These are phyloP conservation scores for Leccinum boreale DNA, from an alignment of 768 basidiomycete species.

Conservation along the genomic window DNA sequence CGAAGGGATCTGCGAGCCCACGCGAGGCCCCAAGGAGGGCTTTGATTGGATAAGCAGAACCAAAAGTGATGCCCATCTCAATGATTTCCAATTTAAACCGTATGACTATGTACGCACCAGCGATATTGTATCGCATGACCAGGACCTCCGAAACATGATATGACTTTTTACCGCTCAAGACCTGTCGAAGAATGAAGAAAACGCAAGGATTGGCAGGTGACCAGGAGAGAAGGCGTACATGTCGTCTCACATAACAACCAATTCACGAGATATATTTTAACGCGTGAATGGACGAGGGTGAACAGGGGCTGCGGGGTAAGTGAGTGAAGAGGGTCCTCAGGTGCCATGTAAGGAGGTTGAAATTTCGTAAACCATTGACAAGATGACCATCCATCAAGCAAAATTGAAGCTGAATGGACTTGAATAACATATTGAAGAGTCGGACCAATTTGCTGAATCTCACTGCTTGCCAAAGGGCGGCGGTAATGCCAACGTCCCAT, in stretches of 20 bases:
- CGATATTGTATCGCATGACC: too few species aligned
- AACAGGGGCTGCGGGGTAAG: slow-evolving; percentile 9
- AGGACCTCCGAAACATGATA: slow-evolving; percentile 9
- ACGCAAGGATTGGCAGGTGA: background rate
- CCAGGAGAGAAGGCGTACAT: background rate
- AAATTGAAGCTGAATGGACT: slow-evolving; percentile 13
- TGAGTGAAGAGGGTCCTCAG: slow-evolving; percentile 11
- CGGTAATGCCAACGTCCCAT: slow-evolving; percentile 34
- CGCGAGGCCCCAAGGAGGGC: too few species aligned
- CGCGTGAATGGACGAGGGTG: background rate
- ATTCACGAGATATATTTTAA: background rate
- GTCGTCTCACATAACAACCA: background rate
- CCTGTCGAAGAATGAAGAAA: slow-evolving; percentile 1
- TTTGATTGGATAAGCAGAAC: too few species aligned
- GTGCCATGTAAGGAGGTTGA: slow-evolving; percentile 11
- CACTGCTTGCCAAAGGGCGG: slow-evolving; percentile 23
- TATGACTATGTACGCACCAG: too few species aligned
- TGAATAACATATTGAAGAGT: slow-evolving; percentile 9
- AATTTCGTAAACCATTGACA: slow-evolving; percentile 11
- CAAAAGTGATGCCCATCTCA: too few species aligned
- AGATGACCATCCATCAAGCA: slow-evolving; percentile 11
- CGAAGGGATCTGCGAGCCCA: too few species aligned
- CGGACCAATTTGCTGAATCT: slow-evolving; percentile 14
- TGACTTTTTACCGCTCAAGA: slow-evolving; percentile 18
- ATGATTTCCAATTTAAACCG: too few species aligned